Evolutionary conservation across 2,329 filamentous ascomycete genomes (phyloP).

Genomic region (Fusarium sp.): DNA sequence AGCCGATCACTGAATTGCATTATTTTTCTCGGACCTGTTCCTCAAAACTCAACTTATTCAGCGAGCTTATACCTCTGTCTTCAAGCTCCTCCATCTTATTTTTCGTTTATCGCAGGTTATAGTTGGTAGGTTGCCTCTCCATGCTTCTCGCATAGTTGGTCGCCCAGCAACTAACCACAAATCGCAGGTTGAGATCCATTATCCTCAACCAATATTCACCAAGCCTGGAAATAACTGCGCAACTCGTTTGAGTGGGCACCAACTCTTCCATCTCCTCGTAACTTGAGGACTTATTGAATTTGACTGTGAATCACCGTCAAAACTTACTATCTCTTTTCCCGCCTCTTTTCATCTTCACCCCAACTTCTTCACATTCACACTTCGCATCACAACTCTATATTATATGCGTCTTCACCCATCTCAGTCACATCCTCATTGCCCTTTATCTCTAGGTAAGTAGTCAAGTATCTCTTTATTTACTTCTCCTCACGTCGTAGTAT

Average conservation of each 20-base stretch:
- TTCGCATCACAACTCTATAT: neutral
- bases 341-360: constrained; percentile 10
- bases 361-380: constrained; percentile 9
- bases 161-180: constrained; percentile 30
- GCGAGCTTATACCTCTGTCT: neutral
- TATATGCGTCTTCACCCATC: neutral
- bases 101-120: neutral
- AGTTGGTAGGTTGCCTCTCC: neutral
- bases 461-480: neutral
- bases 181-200: neutral
- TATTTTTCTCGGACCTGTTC: neutral
- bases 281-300: neutral
- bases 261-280: neutral
- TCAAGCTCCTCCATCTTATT: neutral
- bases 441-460: neutral
- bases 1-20: neutral
- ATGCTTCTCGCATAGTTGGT: constrained; percentile 7
- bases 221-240: neutral
- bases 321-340: neutral
- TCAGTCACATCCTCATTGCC: constrained; percentile 2
- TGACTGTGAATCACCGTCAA: constrained; percentile 19
- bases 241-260: neutral
- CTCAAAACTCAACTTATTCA: neutral
- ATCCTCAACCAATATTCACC: neutral
- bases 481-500: neutral